Evolutionary conservation across 2,329 filamentous ascomycete species (phyloP).

Genomic region (Nigrograna mackinnonii): DNA sequence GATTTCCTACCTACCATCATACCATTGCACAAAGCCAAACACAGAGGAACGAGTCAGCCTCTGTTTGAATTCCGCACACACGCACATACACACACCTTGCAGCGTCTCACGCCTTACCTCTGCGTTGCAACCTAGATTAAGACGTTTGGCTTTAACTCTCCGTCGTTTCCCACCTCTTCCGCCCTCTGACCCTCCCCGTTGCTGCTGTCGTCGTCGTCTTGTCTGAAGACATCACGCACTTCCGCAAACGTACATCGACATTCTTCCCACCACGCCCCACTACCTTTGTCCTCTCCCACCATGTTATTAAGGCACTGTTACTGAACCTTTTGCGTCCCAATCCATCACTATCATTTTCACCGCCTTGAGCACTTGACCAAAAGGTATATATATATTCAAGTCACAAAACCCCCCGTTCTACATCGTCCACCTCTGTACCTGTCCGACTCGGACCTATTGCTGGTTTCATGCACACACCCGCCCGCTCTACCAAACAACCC

Average conservation of each 20-base stretch:
- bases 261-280: conserved; percentile 31
- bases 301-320: conserved; percentile 33
- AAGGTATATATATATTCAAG: conserved; percentile 36
- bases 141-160: too few relatives aligned
- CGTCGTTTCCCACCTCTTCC: background rate
- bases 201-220: conserved; percentile 32
- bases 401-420: too few relatives aligned
- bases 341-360: conserved; percentile 17
- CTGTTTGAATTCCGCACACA: conserved; percentile 36
- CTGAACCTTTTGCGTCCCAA: conserved; percentile 26
- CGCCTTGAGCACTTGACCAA: conserved; percentile 29
- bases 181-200: conserved; percentile 1
- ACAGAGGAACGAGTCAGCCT: conserved; percentile 23
- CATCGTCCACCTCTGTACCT: conserved; percentile 26
- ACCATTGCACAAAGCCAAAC: conserved; percentile 17
- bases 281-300: conserved; percentile 32
- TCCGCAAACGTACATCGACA: conserved; percentile 35
- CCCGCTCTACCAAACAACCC: conserved; percentile 36
- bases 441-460: conserved; percentile 37
- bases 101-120: conserved; percentile 20
- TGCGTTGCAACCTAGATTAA: conserved; percentile 2
- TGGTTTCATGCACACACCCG: conserved; percentile 33
- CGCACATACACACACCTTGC: conserved; percentile 14
- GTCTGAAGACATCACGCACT: conserved; percentile 31
- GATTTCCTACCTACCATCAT: conserved; percentile 15